phyloP scores from a whole-genome alignment of 2,329 filamentous ascomycete genomes.

The Alternaria sp. region DNA sequence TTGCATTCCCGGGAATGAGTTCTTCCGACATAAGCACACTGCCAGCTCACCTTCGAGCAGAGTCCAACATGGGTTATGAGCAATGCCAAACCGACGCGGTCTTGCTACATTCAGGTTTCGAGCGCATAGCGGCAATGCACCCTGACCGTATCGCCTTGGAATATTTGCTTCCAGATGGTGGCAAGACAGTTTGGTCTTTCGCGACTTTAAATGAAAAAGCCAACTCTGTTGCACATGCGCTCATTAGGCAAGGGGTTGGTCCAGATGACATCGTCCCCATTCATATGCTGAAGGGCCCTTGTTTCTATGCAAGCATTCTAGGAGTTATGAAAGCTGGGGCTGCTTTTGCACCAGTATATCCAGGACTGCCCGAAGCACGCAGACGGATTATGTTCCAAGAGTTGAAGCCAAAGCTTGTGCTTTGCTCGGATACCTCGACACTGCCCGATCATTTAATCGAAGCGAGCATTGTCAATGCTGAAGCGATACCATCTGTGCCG shows the following conservation, averaged over 20 bases:
- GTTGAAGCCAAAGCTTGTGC: conserved; percentile 37
- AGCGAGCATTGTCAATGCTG: conserved; percentile 26
- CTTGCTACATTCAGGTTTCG: conserved; percentile 50
- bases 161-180: conserved; percentile 43
- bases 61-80: conserved; percentile 30
- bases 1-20: conserved; percentile 25
- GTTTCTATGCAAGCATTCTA: conserved; percentile 48
- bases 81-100: conserved; percentile 5
- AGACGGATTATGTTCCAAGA: conserved; percentile 46
- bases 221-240: conserved; percentile 42
- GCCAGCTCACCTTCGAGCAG: conserved; percentile 28
- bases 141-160: conserved; percentile 47
- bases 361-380: conserved; percentile 42
- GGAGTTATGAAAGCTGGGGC: conserved; percentile 51
- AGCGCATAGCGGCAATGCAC: conserved; percentile 38
- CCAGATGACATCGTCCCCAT: conserved; percentile 46
- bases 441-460: neutral
- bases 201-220: conserved; percentile 36
- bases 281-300: conserved; percentile 42
- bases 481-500: conserved; percentile 8
- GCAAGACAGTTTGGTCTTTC: conserved; percentile 44
- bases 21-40: conserved; percentile 33
- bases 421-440: conserved; percentile 18
- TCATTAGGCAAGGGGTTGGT: conserved; percentile 30
- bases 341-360: conserved; percentile 48